Base-by-base conservation (phyloP, 129 eudicot genomes). In the Erigeron canadensis region DNA sequence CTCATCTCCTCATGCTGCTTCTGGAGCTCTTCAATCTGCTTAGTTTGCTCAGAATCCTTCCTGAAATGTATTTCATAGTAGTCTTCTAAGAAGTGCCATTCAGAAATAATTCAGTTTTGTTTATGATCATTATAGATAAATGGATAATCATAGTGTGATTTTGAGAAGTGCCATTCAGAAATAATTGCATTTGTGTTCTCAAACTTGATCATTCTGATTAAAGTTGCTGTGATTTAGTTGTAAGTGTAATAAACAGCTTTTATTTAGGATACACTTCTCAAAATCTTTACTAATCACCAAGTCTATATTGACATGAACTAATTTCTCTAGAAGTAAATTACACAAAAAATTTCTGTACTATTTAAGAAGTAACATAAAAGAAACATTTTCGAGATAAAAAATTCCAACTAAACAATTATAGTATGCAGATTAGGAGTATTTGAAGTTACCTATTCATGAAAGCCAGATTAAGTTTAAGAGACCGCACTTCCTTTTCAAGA, bases 401-500 rank as follows among this genome's bases (percentile, higher is more conserved):
- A 70, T 37, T 41, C 19, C 22, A 58, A 42, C 2, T 22, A 44
- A 19, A 8, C 41, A 51, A 45, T 54, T 12, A 58, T 12, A 65
- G 47, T 7, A 34, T 8, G 38, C 40, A 46, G 19, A 69, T 69
- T 12, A 61, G 9, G 15, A 65, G 58, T 16, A 12, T 13, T 38
- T 54, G 10, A 37, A 1, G n/a, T 12, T 79, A 89, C 95, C 95
- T 90, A 38, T 90, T 90, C 97, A 90, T 90, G 82, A 90, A 90
- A 61, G 95, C 80, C 79, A 90, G 57, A 74, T 90, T 90, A 45
- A 90, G 97, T 71, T 88, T 88, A 40, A 88, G 95, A 7, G 97
- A 90, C 2, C 97, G 80, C 56, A 85, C 95, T 90, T 90, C 95
- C 82, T 90, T 90, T 82, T 90, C 97, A 67, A 90, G 97, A 79